Percentiles rank a stretch among this genome's conserved stretches.
phyloP scores from a whole-genome alignment of 257 asterid species.

The Penstemon eatonii region DNA sequence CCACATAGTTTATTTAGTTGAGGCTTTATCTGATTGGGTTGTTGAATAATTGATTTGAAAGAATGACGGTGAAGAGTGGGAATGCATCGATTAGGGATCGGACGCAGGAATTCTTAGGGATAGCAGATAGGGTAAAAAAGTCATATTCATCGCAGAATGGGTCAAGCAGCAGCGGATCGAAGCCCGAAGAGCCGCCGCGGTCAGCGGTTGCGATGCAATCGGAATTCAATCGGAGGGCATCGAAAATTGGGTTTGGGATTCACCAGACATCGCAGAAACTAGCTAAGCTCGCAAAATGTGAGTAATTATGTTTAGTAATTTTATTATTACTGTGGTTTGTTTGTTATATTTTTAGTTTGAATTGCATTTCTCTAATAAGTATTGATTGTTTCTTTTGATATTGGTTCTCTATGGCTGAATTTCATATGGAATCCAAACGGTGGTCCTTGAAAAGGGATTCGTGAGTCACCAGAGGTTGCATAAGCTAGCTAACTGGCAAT shows the following conservation, averaged over 20 bases:
- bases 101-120: slow-evolving; percentile 71
- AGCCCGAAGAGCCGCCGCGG: slow-evolving; percentile 52
- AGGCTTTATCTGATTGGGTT: slow-evolving; percentile 24
- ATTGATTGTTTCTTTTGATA: not conserved
- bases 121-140: slow-evolving; percentile 65
- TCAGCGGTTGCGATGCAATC: slow-evolving; percentile 75
- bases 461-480: not conserved
- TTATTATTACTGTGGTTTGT: slow-evolving; percentile 7
- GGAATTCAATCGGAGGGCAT: slow-evolving; percentile 80
- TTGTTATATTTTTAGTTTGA: slow-evolving; percentile 4
- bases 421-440: not conserved
- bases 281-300: slow-evolving; percentile 86
- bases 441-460: not conserved
- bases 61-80: slow-evolving; percentile 64
- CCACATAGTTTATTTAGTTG: not conserved
- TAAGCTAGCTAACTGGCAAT: not conserved
- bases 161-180: slow-evolving; percentile 59
- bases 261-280: slow-evolving; percentile 95
- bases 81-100: slow-evolving; percentile 86
- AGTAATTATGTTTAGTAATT: slow-evolving; percentile 21
- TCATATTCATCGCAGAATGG: slow-evolving; percentile 58
- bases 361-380: slow-evolving; percentile 13
- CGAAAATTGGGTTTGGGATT: slow-evolving; percentile 83
- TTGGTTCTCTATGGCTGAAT: not conserved
- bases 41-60: slow-evolving; percentile 24